Evolutionary conservation across 345 rosid species (phyloP).

Genomic region (Boechera stricta): DNA sequence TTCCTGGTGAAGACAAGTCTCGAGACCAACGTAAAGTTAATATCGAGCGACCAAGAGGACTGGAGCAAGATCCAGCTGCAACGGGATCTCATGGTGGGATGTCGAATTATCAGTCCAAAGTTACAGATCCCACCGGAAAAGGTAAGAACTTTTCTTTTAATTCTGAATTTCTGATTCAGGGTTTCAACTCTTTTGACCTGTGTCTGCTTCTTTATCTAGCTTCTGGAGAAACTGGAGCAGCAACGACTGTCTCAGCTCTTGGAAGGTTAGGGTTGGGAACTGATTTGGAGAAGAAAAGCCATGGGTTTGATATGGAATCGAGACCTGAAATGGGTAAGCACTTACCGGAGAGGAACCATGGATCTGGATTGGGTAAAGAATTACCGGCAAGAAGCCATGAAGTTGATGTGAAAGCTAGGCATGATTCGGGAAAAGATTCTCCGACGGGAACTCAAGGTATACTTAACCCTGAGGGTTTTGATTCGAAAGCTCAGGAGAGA

Average conservation of each 20-base stretch:
- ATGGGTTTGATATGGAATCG: not conserved
- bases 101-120: conserved; percentile 66
- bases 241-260: conserved; percentile 13
- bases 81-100: conserved; percentile 45
- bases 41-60: conserved; percentile 44
- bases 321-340: conserved; percentile 7
- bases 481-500: conserved; percentile 22
- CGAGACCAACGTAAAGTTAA: conserved; percentile 44
- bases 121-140: conserved; percentile 51
- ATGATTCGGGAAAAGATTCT: conserved; percentile 1
- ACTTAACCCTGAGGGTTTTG: conserved; percentile 36
- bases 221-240: conserved; percentile 37
- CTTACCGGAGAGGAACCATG: not conserved
- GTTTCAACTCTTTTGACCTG: conserved; percentile 1
- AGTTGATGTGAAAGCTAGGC: not conserved
- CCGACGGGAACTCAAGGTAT: not conserved
- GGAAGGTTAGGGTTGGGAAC: conserved; percentile 25
- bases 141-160: conserved; percentile 26
- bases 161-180: not conserved
- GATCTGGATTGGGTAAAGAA: not conserved
- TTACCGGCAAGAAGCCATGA: conserved; percentile 24
- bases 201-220: conserved; percentile 16
- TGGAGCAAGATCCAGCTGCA: conserved; percentile 63
- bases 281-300: conserved; percentile 21
- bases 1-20: conserved; percentile 29